Percentiles rank a stretch among this genome's conserved stretches.
Conservation (phyloP, 2,329 filamentous ascomycete species). For the Talaromyces sp. region DNA sequence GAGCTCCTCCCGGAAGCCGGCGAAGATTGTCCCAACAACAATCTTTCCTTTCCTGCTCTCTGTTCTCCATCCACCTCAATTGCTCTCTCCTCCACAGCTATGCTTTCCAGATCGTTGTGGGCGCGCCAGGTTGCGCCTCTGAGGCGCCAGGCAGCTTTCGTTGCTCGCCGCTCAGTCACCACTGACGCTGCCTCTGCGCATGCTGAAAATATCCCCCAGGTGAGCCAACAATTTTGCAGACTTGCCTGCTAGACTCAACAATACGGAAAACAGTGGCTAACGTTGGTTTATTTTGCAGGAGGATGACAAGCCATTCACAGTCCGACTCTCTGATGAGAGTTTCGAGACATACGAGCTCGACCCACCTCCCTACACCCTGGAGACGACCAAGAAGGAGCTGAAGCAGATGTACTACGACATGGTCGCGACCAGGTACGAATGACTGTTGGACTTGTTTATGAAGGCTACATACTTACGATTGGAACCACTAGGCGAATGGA, state of each 20-base stretch:
- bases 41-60: background rate
- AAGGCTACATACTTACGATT: background rate
- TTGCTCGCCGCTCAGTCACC: conserved; percentile 73
- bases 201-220: conserved; percentile 72
- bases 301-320: conserved; percentile 87
- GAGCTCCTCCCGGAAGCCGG: background rate
- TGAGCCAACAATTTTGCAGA: conserved; percentile 24
- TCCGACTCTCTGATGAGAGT: conserved; percentile 93
- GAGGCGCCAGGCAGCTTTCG: conserved; percentile 40
- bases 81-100: conserved; percentile 36
- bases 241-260: background rate
- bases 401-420: conserved; percentile 99
- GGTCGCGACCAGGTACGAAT: conserved; percentile 79
- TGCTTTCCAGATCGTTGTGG: conserved; percentile 69
- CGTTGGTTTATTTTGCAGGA: conserved; percentile 53
- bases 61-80: conserved; percentile 10
- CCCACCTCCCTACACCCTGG: conserved; percentile 85
- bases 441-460: background rate
- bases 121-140: conserved; percentile 58
- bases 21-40: conserved; percentile 5
- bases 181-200: conserved; percentile 92
- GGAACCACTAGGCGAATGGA: conserved; percentile 80
- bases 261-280: background rate
- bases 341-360: conserved; percentile 99
- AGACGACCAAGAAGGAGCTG: conserved; percentile 94